Conservation (phyloP, 352 stramenopile species). For the Phytophthora palmivora region DNA sequence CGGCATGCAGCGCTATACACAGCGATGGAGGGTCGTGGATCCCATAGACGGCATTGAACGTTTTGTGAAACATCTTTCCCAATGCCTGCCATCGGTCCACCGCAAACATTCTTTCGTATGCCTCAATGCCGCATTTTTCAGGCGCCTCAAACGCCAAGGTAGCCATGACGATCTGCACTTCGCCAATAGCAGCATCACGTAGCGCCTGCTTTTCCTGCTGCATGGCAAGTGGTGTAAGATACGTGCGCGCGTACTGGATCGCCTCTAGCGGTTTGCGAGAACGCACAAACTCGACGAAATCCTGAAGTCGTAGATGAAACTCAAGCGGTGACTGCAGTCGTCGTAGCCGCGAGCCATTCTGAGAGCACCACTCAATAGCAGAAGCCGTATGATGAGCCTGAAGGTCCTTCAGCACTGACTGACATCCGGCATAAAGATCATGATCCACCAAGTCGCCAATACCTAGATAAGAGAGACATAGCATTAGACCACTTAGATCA, state of each 20-base stretch:
- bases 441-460: slow-evolving; percentile 74
- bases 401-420: slow-evolving; percentile 65
- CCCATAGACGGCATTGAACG: slow-evolving; percentile 74
- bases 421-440: slow-evolving; percentile 61
- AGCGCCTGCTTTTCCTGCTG: slow-evolving; percentile 62
- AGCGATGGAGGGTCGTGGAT: slow-evolving; percentile 74
- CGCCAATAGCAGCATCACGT: slow-evolving; percentile 61
- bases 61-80: slow-evolving; percentile 63
- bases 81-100: slow-evolving; percentile 62
- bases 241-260: slow-evolving; percentile 69
- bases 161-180: slow-evolving; percentile 77
- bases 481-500: not conserved
- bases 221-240: slow-evolving; percentile 71
- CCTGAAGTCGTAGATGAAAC: slow-evolving; percentile 76
- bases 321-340: slow-evolving; percentile 76
- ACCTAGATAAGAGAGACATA: slow-evolving; percentile 30
- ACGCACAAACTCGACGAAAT: slow-evolving; percentile 85
- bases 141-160: slow-evolving; percentile 75
- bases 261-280: slow-evolving; percentile 72
- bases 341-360: slow-evolving; percentile 76
- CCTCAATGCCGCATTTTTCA: slow-evolving; percentile 63
- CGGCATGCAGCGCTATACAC: slow-evolving; percentile 69
- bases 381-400: slow-evolving; percentile 49
- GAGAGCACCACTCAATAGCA: slow-evolving; percentile 72
- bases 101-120: slow-evolving; percentile 75